phyloP scores from a whole-genome alignment of 768 basidiomycete species.

The Pulveroboletus sp. region DNA sequence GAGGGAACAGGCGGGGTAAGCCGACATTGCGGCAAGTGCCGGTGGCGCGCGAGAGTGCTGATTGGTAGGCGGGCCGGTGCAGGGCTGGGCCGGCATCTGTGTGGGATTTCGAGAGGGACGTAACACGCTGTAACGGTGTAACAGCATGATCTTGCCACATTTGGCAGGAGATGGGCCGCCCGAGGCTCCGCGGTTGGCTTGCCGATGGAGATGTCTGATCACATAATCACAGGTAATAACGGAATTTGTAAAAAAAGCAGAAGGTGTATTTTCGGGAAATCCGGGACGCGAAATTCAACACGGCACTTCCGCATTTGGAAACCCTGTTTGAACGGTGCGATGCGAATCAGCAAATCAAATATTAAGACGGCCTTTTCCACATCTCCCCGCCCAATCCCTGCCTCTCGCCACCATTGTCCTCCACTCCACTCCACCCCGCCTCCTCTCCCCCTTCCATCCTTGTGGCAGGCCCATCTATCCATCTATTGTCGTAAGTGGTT shows the following conservation, averaged over 20 bases:
- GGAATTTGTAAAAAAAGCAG: constrained; percentile 27
- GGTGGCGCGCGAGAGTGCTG: constrained; percentile 24
- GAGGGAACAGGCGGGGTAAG: constrained; percentile 15
- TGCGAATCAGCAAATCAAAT: constrained; percentile 39
- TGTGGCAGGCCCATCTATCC: constrained; percentile 2
- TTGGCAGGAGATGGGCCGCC: constrained; percentile 9
- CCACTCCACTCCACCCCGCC: not conserved
- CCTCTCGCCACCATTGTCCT: constrained; percentile 21
- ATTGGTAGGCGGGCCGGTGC: constrained; percentile 10
- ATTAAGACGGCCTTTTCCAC: constrained; percentile 34
- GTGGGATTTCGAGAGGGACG: constrained; percentile 17
- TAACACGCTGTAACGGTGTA: constrained; percentile 21
- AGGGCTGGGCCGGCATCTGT: constrained; percentile 26
- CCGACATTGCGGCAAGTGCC: constrained; percentile 22
- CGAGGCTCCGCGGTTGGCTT: constrained; percentile 35
- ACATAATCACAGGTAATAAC: constrained; percentile 32
- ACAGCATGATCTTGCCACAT: constrained; percentile 26
- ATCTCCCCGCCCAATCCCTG: constrained; percentile 25
- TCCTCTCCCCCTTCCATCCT: not conserved
- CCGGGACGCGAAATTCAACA: constrained; percentile 24
- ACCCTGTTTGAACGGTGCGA: constrained; percentile 25
- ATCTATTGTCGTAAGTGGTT: constrained; percentile 14
- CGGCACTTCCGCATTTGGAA: constrained; percentile 15
- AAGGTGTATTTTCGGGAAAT: constrained; percentile 25
- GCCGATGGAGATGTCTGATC: constrained; percentile 24